A percentile compares a stretch with the other conserved stretches of the same genome.
These are phyloP conservation scores for Dactylellina parvicollis DNA, from an alignment of 2,329 filamentous ascomycete species.

Conservation along the genomic window DNA sequence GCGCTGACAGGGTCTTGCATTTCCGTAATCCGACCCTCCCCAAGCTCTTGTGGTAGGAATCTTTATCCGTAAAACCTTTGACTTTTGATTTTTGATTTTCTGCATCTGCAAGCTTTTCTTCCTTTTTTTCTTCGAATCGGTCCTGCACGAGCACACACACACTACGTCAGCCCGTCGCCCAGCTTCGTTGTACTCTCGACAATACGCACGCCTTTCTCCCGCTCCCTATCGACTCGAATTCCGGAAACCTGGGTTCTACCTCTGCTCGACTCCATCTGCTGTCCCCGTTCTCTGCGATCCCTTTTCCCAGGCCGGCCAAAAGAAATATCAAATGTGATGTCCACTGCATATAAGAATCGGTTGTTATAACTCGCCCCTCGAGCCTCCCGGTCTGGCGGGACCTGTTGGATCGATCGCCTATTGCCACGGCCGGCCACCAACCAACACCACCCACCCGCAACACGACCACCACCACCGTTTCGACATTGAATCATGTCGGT, in stretches of 20 bases:
- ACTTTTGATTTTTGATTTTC: slow-evolving; percentile 7
- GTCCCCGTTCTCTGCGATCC: no score
- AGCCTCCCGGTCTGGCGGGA: neutral
- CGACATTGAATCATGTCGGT: slow-evolving; percentile 6
- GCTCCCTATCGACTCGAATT: slow-evolving; percentile 5
- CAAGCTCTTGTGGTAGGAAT: neutral
- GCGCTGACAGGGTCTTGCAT: slow-evolving; percentile 21
- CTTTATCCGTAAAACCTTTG: neutral
- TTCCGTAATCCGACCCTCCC: neutral
- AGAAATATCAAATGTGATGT: slow-evolving; percentile 39
- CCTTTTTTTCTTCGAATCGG: neutral
- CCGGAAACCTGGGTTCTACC: slow-evolving; percentile 43
- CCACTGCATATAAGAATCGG: slow-evolving; percentile 15
- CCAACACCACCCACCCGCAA: slow-evolving; percentile 31
- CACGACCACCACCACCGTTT: slow-evolving; percentile 9
- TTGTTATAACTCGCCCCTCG: no score
- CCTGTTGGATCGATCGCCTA: slow-evolving; percentile 36
- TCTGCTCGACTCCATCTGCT: slow-evolving; percentile 31
- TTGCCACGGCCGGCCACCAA: slow-evolving; percentile 19
- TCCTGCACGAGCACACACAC: slow-evolving; percentile 11
- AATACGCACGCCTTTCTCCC: neutral
- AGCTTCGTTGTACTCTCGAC: neutral
- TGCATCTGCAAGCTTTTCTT: neutral
- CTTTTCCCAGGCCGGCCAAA: slow-evolving; percentile 24
- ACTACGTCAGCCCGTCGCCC: slow-evolving; percentile 22